Evolutionary conservation across 1,284 basidiomycete species (phyloP), one percentile per base, ranked within the genome.

Genomic region (Calocybe gambosa): DNA sequence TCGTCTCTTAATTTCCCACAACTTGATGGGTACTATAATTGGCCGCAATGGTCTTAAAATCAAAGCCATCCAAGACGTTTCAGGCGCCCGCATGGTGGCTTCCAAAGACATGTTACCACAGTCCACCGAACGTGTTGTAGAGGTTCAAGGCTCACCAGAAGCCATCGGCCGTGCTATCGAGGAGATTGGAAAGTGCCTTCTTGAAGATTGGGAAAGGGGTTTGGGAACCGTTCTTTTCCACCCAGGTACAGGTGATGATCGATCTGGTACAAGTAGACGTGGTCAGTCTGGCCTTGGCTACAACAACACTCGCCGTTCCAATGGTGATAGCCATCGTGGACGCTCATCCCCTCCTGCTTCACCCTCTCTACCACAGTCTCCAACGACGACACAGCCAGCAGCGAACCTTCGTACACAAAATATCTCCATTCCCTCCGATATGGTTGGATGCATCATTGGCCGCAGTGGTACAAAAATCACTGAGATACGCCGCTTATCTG

Each of bases 21-120:
- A 96, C 66, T 81, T 98, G 56, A 99, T 99, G 96, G 96, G 96
- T 46, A 95, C 93, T 47, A 92, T 99, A 68, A 99, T 99, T 59
- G 96, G 96, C 56, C 91, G 95, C 59, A 88, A 74, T 50, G 96
- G 96, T 55, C 83, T 91, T 66, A 99, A 98, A 82, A 99, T 99
- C 71, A 99, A 99, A 75, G 92, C 94, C 65, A 99, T 99, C 65
- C 96, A 99, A 66, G 96, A 99, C 68, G 77, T 82, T 42, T 96
- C 93, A 43, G 96, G 96, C 46, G 94, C 94, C 18, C 85, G 95
- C 49, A 93, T 99, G 85, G 90, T 96, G 48, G 96, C 96, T 16
- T 93, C 91, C 54, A 98, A 99, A 70, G 91, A 97, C 59, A 97
- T 99, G 91, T 82, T 99, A 25, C 94, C 96, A 13, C 94, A 97